Evolutionary conservation across 495 filamentous ascomycete genomes (phyloP).

Genomic region (Xylaria intraflava): DNA sequence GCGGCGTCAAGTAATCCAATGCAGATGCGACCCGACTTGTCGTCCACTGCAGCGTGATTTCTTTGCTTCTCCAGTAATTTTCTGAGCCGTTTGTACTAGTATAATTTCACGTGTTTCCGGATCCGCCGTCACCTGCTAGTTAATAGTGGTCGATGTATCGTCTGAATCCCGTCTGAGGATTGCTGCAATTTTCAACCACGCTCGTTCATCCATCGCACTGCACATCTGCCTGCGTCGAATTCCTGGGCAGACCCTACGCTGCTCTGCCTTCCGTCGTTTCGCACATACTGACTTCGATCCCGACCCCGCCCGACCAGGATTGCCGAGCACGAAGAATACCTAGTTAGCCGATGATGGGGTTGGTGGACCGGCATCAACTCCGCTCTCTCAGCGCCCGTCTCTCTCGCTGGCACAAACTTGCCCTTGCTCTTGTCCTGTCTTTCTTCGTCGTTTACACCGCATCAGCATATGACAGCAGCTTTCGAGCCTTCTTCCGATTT

Average conservation of each 20-base stretch:
- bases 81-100: constrained; percentile 1
- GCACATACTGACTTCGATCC: not conserved
- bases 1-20: constrained; percentile 5
- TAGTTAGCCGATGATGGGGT: constrained; percentile 17
- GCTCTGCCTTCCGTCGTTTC: not conserved
- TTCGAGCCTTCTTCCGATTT: constrained; percentile 24
- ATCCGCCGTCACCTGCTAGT: too few relatives aligned
- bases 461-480: constrained; percentile 18
- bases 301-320: not conserved
- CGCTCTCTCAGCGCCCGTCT: constrained; percentile 21
- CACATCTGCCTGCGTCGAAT: not conserved
- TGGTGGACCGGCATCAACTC: constrained; percentile 21
- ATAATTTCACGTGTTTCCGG: not conserved
- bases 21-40: not conserved
- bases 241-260: not conserved
- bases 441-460: constrained; percentile 22
- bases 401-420: constrained; percentile 25
- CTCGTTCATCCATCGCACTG: constrained; percentile 3
- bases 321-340: not conserved
- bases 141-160: too few relatives aligned
- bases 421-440: constrained; percentile 12
- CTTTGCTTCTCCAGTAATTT: not conserved
- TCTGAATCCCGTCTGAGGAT: not conserved
- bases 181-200: not conserved
- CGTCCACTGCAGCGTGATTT: constrained; percentile 2